These are phyloP conservation scores for Saksenaea vasiformis DNA, from an alignment of 371 early-diverging fungal genomes.

Conservation along the genomic window DNA sequence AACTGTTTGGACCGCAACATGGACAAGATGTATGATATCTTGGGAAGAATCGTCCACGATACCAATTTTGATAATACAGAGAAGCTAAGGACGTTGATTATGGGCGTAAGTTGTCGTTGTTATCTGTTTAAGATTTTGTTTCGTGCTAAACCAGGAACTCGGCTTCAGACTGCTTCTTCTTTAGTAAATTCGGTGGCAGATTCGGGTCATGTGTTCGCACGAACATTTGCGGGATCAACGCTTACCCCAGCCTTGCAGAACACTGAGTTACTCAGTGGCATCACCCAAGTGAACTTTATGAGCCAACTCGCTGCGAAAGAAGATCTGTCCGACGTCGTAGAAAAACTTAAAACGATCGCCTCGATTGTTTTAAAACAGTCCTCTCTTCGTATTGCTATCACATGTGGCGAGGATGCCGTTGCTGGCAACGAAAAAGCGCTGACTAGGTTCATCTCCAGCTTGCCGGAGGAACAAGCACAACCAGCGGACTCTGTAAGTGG, in stretches of 20 bases:
- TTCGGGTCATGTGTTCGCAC: slow-evolving; percentile 85
- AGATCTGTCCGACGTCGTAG: slow-evolving; percentile 61
- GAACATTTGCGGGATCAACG: slow-evolving; percentile 68
- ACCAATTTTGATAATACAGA: slow-evolving; percentile 79
- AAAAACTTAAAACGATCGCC: slow-evolving; percentile 64
- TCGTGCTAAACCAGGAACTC: background rate
- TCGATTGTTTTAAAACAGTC: slow-evolving; percentile 55
- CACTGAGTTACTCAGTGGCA: slow-evolving; percentile 71
- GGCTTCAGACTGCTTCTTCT: slow-evolving; percentile 60
- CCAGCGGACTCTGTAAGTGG: slow-evolving; percentile 24
- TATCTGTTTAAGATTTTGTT: background rate
- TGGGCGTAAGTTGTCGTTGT: slow-evolving; percentile 55
- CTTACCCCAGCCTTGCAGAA: slow-evolving; percentile 62
- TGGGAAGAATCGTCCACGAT: slow-evolving; percentile 68
- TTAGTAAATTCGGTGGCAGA: slow-evolving; percentile 83
- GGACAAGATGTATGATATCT: slow-evolving; percentile 71
- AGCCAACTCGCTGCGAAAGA: slow-evolving; percentile 62
- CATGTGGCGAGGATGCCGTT: slow-evolving; percentile 64
- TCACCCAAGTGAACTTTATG: slow-evolving; percentile 83
- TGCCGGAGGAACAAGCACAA: slow-evolving; percentile 34
- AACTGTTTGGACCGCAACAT: slow-evolving; percentile 81
- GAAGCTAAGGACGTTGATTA: slow-evolving; percentile 74
- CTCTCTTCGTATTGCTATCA: slow-evolving; percentile 68
- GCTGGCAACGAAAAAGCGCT: slow-evolving; percentile 61
- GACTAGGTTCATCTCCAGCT: slow-evolving; percentile 50